These are phyloP conservation scores for Scheffersomyces spartinae DNA, from an alignment of 805 yeast genomes.

Conservation along the genomic window DNA sequence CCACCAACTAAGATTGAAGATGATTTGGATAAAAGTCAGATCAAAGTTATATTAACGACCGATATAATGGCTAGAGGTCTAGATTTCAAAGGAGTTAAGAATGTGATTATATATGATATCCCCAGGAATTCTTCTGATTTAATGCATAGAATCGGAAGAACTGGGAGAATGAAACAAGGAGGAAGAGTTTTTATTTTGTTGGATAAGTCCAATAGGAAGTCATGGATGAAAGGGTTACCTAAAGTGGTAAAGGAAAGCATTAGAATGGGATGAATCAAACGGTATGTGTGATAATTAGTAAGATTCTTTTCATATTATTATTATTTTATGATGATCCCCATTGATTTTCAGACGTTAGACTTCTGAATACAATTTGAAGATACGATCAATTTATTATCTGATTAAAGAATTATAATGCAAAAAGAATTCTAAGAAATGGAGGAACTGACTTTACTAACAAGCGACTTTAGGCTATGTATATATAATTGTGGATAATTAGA, in stretches of 20 bases:
- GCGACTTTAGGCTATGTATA: too few relatives aligned
- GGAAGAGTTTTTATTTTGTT: constrained; percentile 82
- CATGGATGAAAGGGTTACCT: constrained; percentile 78
- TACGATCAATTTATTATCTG: too few relatives aligned
- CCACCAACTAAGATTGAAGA: constrained; percentile 40
- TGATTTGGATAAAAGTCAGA: constrained; percentile 14
- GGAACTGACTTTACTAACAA: too few relatives aligned
- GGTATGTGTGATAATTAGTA: not conserved
- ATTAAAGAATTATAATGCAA: too few relatives aligned
- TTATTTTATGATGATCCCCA: constrained; percentile 20
- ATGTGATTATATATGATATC: constrained; percentile 73
- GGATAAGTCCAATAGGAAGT: constrained; percentile 51
- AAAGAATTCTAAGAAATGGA: too few relatives aligned
- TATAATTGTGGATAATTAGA: too few relatives aligned
- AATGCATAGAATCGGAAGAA: constrained; percentile 87
- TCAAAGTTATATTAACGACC: constrained; percentile 74
- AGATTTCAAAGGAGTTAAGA: constrained; percentile 71
- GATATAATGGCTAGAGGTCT: constrained; percentile 87
- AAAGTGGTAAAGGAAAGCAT: constrained; percentile 45
- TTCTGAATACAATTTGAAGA: too few relatives aligned
- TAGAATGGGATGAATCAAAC: constrained; percentile 2
- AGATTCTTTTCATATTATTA: constrained; percentile 4
- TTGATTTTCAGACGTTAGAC: constrained; percentile 31
- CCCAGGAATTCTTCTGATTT: constrained; percentile 80
- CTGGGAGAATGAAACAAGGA: constrained; percentile 81